Percentiles rank a stretch among this genome's conserved stretches.
phyloP scores from a whole-genome alignment of 495 filamentous ascomycete species.

The Talaromyces thailandensis region DNA sequence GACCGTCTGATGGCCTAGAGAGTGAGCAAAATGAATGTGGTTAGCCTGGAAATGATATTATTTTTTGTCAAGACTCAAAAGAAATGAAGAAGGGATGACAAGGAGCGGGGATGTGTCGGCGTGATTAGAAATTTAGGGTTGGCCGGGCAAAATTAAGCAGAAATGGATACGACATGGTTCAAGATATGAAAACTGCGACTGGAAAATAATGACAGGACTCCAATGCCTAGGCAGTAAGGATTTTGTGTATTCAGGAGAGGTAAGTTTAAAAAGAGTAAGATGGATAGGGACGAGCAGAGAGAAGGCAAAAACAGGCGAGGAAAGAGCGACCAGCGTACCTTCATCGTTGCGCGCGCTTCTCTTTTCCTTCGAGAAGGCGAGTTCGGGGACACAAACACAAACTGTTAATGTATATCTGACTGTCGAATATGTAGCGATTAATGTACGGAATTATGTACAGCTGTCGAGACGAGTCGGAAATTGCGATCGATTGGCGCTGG shows the following conservation, averaged over 20 bases:
- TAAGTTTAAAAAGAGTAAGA: slow-evolving; percentile 10
- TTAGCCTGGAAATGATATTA: not conserved
- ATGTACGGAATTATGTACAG: not conserved
- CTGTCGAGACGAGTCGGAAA: not conserved
- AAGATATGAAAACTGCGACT: not conserved
- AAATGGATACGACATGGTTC: not conserved
- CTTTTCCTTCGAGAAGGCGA: not conserved
- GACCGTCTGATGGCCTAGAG: slow-evolving; percentile 70
- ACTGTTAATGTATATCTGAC: not conserved
- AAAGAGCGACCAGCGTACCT: slow-evolving; percentile 6
- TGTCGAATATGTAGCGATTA: not conserved
- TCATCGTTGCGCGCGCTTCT: slow-evolving; percentile 1
- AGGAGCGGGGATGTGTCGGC: not conserved
- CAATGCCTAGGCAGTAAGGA: not conserved
- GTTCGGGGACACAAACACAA: not conserved
- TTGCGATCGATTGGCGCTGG: not conserved
- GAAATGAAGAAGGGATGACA: not conserved
- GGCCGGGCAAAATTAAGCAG: not conserved
- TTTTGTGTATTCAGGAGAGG: not conserved
- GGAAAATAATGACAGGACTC: not conserved
- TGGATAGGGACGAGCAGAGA: slow-evolving; percentile 30
- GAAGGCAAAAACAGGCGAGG: slow-evolving; percentile 16
- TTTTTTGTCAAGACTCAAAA: slow-evolving; percentile 12
- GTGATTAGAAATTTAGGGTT: not conserved
- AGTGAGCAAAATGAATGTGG: not conserved